Base-by-base conservation (phyloP, 352 stramenopile species). In the Globisporangium rhizosaccharum region DNA sequence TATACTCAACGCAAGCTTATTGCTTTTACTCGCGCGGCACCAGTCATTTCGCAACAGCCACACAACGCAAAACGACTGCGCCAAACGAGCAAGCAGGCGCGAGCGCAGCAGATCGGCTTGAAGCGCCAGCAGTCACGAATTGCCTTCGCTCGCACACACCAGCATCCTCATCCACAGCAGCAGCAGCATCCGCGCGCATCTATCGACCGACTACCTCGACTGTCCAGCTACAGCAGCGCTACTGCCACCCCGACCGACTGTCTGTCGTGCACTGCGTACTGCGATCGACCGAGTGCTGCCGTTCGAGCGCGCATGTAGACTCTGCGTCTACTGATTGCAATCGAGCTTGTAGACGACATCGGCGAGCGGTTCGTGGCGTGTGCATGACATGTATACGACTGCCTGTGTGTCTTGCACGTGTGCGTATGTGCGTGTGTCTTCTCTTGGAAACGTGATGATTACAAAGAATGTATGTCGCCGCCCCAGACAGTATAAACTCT, bases 381-480 rank as follows among this genome's bases (percentile, higher is more conserved):
- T 55, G 9, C 25, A 9, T 11, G 7, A 12, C 42, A 33, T 30
- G 15, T 46, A 49, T 60, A 17, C 36, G 51, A 57, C 37, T 61
- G 18, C 42, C 30, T 33, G 26, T 61, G 37, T 57, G 42, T 59
- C 26, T 18, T 56, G 51, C 36, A 44, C 8, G 30, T 59, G 42
- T 47, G 28, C 51, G 20, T 63, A 10, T 46, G 50, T 73, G 45
- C 57, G 51, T 52, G 30, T 63, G 30, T 63, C 28, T 58, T 58
- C 61, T 54, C 66, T 53, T 52, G 36, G 53, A 76, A 91, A 88
- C 85, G 83, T 89, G 67, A 81, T 93, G 83, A 93, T 93, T 93
- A 76, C 63, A 71, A 73, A 82, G 69, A 66, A 79, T 87, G 80
- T 86, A 90, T 93, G 83, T 93, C 83, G 83, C 83, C 83, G 83